Evolutionary conservation across 495 filamentous ascomycete genomes (phyloP).

Genomic region (Trichocladium antarcticum): DNA sequence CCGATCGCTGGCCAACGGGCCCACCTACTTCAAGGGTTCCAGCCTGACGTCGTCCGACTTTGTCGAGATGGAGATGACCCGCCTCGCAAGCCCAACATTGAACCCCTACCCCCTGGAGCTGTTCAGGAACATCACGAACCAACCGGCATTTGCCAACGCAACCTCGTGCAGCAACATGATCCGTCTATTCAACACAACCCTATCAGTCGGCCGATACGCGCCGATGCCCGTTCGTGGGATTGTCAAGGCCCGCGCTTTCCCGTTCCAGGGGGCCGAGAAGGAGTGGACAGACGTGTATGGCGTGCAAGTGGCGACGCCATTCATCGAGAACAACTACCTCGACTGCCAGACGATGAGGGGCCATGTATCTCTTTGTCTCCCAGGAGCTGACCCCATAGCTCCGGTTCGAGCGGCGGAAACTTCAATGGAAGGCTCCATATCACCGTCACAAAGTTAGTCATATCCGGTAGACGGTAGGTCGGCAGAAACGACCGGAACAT

Average conservation of each 20-base stretch:
- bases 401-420: no score
- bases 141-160: constrained; percentile 32
- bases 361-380: constrained; percentile 21
- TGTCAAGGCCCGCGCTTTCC: constrained; percentile 22
- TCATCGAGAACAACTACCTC: constrained; percentile 34
- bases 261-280: constrained; percentile 14
- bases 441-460: no score
- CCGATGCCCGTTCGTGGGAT: constrained; percentile 24
- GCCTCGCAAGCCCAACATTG: background rate
- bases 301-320: constrained; percentile 32
- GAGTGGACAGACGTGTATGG: constrained; percentile 27
- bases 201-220: constrained; percentile 22
- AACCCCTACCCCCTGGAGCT: constrained; percentile 29
- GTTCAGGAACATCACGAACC: constrained; percentile 34
- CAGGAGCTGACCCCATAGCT: constrained; percentile 10
- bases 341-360: constrained; percentile 25
- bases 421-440: no score
- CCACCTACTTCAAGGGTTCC: constrained; percentile 24
- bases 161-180: constrained; percentile 31
- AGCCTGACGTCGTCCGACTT: constrained; percentile 15
- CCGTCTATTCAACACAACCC: constrained; percentile 32
- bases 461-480: no score
- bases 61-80: constrained; percentile 24
- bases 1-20: constrained; percentile 16
- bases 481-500: no score